Conservation (phyloP, 176 grass and related monocot genomes). For the Saccharum officinarum region DNA sequence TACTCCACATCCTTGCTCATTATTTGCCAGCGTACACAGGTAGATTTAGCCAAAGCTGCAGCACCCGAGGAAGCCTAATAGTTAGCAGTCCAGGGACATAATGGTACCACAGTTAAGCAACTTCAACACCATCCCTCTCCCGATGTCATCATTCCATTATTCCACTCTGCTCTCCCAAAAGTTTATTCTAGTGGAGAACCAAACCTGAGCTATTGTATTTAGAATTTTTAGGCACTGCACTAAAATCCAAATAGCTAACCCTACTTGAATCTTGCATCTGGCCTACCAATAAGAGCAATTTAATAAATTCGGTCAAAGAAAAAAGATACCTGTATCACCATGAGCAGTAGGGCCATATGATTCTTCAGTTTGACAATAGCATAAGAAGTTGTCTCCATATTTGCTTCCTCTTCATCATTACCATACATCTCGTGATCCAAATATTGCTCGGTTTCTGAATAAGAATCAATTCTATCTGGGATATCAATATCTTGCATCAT, state of each 20-base stretch:
- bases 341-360: constrained; percentile 61
- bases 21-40: not conserved
- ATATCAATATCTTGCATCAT: constrained; percentile 98
- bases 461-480: constrained; percentile 74
- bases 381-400: constrained; percentile 81
- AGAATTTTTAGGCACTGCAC: not conserved
- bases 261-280: not conserved
- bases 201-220: constrained; percentile 13
- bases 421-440: constrained; percentile 75
- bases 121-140: not conserved
- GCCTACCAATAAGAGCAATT: not conserved
- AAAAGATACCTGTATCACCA: constrained; percentile 68
- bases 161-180: not conserved
- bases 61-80: not conserved
- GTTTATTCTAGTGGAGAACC: not conserved
- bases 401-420: constrained; percentile 86
- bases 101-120: not conserved
- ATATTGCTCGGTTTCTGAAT: constrained; percentile 76
- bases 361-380: constrained; percentile 79
- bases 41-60: not conserved
- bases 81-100: not conserved
- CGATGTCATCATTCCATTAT: not conserved
- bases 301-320: not conserved
- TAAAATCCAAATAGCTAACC: not conserved
- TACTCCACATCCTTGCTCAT: not conserved